Evolutionary conservation across 2,329 filamentous ascomycete species (phyloP).

Genomic region (Pezicula radicicola): DNA sequence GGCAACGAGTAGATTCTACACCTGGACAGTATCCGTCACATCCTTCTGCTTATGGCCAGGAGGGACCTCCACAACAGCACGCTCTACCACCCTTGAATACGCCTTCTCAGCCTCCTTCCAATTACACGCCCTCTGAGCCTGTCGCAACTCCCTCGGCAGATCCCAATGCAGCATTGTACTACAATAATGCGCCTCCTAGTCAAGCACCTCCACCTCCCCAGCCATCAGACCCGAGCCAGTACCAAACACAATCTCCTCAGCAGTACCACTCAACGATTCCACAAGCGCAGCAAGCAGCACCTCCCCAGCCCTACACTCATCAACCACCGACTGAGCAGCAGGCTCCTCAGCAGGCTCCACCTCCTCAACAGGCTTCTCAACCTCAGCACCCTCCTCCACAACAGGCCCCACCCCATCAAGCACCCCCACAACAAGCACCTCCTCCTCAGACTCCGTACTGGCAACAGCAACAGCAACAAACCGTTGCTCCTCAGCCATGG

Average conservation of each 20-base stretch:
- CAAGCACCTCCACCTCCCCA: conserved; percentile 43
- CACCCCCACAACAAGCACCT: conserved; percentile 13
- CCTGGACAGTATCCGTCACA: conserved; percentile 21
- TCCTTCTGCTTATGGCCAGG: conserved; percentile 13
- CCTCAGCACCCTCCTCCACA: conserved; percentile 13
- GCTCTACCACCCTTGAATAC: conserved; percentile 12
- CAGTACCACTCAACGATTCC: conserved; percentile 20
- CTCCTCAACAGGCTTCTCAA: conserved; percentile 1
- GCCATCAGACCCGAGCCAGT: conserved; percentile 31
- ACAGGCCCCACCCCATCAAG: conserved; percentile 16
- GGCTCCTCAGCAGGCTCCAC: background rate
- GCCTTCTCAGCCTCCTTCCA: conserved; percentile 31
- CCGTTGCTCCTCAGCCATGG: conserved; percentile 37
- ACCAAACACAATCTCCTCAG: conserved; percentile 31
- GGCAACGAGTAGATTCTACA: conserved; percentile 35
- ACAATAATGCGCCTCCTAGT: conserved; percentile 44
- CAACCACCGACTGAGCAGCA: conserved; percentile 13
- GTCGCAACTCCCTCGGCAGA: conserved; percentile 40
- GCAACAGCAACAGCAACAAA: conserved; percentile 44
- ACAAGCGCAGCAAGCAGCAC: conserved; percentile 20
- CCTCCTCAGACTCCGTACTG: conserved; percentile 42
- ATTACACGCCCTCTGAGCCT: conserved; percentile 30
- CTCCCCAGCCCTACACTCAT: conserved; percentile 24
- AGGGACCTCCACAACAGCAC: conserved; percentile 22
- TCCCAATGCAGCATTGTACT: conserved; percentile 57